Conservation (phyloP, 129 eudicot genomes). For the Sambucus nigra region DNA sequence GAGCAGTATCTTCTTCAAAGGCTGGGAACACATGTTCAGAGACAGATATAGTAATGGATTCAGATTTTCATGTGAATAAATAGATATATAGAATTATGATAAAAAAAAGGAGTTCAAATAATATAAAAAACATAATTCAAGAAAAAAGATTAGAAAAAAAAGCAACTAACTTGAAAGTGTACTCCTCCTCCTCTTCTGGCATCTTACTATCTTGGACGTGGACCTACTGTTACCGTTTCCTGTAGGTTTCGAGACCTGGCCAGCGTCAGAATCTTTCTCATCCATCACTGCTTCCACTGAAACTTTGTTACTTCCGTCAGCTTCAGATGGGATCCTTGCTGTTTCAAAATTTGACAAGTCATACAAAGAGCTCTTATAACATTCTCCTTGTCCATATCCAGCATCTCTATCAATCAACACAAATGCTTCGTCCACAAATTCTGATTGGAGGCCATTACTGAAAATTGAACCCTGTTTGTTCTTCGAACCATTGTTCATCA, state of each 20-base stretch:
- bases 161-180: constrained; percentile 23
- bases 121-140: neutral
- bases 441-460: neutral
- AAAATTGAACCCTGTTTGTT: constrained; percentile 7
- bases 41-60: no score
- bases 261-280: neutral
- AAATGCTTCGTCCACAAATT: constrained; percentile 10
- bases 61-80: no score
- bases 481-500: neutral
- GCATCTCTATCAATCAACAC: constrained; percentile 21
- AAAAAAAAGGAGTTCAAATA: no score
- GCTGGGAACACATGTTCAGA: no score
- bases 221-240: neutral
- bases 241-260: no score
- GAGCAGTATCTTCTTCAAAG: no score
- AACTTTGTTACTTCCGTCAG: neutral
- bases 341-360: constrained; percentile 26
- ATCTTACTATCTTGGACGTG: neutral
- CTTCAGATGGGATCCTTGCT: neutral
- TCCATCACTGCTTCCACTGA: neutral
- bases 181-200: neutral
- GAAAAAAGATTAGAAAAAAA: neutral
- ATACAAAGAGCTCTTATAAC: constrained; percentile 21
- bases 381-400: constrained; percentile 19
- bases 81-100: no score